Conservation (phyloP, 1,139 yeast species). For the Torulaspora pretoriensis region DNA sequence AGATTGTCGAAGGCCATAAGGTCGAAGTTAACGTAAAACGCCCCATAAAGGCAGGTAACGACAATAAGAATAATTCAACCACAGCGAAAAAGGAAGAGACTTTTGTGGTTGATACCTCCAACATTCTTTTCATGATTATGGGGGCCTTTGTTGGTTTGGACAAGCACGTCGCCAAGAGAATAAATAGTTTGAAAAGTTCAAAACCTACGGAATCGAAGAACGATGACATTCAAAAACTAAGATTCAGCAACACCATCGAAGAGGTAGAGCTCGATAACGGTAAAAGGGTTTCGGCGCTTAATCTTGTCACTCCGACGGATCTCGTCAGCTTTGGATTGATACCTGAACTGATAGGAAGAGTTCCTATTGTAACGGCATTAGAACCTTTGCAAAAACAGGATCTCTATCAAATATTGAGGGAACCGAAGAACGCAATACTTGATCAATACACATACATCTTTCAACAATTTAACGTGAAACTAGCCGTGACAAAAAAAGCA, state of each 20-base stretch:
- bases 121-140: slow-evolving; percentile 49
- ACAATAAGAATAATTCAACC: slow-evolving; percentile 34
- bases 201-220: slow-evolving; percentile 9
- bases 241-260: slow-evolving; percentile 32
- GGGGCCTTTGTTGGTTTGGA: slow-evolving; percentile 57
- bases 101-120: slow-evolving; percentile 47
- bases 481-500: slow-evolving; percentile 46
- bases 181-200: slow-evolving; percentile 22
- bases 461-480: slow-evolving; percentile 45
- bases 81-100: slow-evolving; percentile 39
- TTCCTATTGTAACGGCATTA: slow-evolving; percentile 47
- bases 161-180: slow-evolving; percentile 41
- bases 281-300: slow-evolving; percentile 39
- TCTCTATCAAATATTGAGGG: slow-evolving; percentile 44
- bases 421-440: slow-evolving; percentile 49
- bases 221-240: slow-evolving; percentile 16
- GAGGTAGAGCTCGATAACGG: slow-evolving; percentile 38
- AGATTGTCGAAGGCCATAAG: slow-evolving; percentile 50
- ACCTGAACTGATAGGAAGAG: slow-evolving; percentile 53
- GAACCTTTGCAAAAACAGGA: slow-evolving; percentile 43
- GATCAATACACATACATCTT: slow-evolving; percentile 49
- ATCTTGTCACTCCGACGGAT: slow-evolving; percentile 45
- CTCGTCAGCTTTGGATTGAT: slow-evolving; percentile 47
- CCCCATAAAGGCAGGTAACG: slow-evolving; percentile 38
- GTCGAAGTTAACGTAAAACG: slow-evolving; percentile 44